Evolutionary conservation across 2,329 filamentous ascomycete genomes (phyloP), one percentile per base, ranked within the genome.

Genomic region (Dothistroma pini): DNA sequence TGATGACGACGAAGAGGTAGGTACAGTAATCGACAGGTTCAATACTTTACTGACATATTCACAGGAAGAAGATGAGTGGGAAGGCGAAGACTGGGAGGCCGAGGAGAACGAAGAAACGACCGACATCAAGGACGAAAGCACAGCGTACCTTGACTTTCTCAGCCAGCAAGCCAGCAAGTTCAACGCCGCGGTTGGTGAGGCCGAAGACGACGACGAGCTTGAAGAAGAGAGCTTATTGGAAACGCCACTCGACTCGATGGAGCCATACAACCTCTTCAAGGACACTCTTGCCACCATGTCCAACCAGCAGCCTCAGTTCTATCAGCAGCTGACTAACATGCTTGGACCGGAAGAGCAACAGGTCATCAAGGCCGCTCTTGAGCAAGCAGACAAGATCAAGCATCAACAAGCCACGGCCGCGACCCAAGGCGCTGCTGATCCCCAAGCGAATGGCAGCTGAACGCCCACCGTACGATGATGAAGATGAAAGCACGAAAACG

Each of bases 191-290:
- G 69, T 73, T 35, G 73, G 72, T 31, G 83, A 88, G 19, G 83
- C 84, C 16, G 86, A 88, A 54, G 91, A 91, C 1, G 90, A 93
- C 29, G 92, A 96, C 58, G 87, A 97, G 51, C 86, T 96, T 19
- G 93, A 97, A 75, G 95, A 97, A 71, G 93, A 93, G 74, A 89
- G 91, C 61, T 81, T 97, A 56, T 85, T 99, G 2, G 95, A 99
- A 77, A 96, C 93, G 12, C 93, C 93, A 16, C 83, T 99, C 25
- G 95, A 99, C 76, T 95, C 95, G 79, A 84, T 99, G 64, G 95
- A 99, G 78, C 93, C 93, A 2, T 99, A 99, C 72, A 85, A 88
- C 73, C 81, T 96, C 64, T 97, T 99, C 84, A 89, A 91, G 74
- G 82, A 84, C 63, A 88, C 90, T 19, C 80, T 97, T 67, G 77